Evolutionary conservation across 2,329 filamentous ascomycete genomes (phyloP), one percentile per base, ranked within the genome.

Genomic region (Aspergillus pseudoterreus): DNA sequence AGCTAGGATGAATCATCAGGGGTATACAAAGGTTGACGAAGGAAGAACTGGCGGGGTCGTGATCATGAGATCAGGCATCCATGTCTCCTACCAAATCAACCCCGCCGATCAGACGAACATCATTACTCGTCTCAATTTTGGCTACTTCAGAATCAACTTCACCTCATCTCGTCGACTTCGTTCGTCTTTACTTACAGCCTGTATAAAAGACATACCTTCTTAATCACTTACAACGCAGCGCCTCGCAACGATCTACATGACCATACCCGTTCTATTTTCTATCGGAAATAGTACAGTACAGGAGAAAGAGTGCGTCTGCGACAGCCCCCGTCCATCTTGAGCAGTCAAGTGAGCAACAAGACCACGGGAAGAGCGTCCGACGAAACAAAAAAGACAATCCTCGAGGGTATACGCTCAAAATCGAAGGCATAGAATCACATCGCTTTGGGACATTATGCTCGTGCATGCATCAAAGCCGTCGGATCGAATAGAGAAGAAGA

Each of bases 371-470:
- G 27, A 30, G 39, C 39, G 39, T 42, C 39, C 39, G 39, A 42
- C 39, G 39, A 44, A 50, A 45, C 24, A 41, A 33, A 21, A 19
- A 38, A 52, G 30, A n/a, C 4, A 45, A 51, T 17, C 50, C 41
- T 51, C 45, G 22, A 44, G 61, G 63, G 62, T 65, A 65, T 65
- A 64, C 64, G 63, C 64, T 66, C 55, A 50, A 53, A 62, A 57
- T 59, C 56, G 57, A 56, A 59, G 52, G 57, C 57, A 52, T 39
- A 42, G 35, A 48, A 48, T 45, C 55, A 50, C 19, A 49, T 50
- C 50, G 51, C 51, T 51, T 51, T 36, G 50, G 51, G 44, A 51
- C 43, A 41, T 50, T 24, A 38, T n/a, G 41, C 41, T 50, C 51
- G 54, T 55, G 45, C 47, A 50, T 50, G 53, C 53, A 47, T 53